Evolutionary conservation across 441 rosid genomes (phyloP).

Genomic region (Adansonia madagascariensis): DNA sequence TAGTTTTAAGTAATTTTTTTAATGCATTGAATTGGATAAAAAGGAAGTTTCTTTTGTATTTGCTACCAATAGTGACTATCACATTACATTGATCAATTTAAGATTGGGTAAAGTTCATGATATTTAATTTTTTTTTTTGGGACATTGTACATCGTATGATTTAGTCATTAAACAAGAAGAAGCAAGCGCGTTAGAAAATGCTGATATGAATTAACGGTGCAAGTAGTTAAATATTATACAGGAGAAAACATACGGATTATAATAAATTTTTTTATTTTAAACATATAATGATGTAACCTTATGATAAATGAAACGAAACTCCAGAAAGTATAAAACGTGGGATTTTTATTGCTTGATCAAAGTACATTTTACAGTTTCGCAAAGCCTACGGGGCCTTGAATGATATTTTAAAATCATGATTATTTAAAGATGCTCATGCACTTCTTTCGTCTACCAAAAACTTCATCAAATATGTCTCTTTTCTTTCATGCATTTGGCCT

Average conservation of each 20-base stretch:
- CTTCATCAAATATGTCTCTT: constrained; percentile 19
- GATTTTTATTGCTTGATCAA: background rate
- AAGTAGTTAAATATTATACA: no score
- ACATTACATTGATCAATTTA: constrained; percentile 39
- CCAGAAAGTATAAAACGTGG: no score
- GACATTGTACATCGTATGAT: no score
- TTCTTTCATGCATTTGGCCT: background rate
- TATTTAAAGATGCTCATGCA: constrained; percentile 38
- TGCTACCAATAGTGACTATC: constrained; percentile 45
- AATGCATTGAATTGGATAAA: constrained; percentile 50
- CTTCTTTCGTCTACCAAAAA: constrained; percentile 36
- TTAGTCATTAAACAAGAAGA: no score
- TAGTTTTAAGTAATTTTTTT: constrained; percentile 29
- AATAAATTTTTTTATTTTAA: no score
- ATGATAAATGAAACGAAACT: no score
- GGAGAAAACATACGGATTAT: no score
- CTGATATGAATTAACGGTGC: no score
- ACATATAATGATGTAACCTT: no score
- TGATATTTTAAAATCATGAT: constrained; percentile 29
- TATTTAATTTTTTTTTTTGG: no score
- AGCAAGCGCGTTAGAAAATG: no score
- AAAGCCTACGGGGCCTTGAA: constrained; percentile 32
- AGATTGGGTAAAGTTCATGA: no score
- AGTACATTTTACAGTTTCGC: background rate
- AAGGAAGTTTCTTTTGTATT: constrained; percentile 39